These are phyloP conservation scores for Talaromyces sp. DNA, from an alignment of 2,329 filamentous ascomycete genomes.

Conservation along the genomic window DNA sequence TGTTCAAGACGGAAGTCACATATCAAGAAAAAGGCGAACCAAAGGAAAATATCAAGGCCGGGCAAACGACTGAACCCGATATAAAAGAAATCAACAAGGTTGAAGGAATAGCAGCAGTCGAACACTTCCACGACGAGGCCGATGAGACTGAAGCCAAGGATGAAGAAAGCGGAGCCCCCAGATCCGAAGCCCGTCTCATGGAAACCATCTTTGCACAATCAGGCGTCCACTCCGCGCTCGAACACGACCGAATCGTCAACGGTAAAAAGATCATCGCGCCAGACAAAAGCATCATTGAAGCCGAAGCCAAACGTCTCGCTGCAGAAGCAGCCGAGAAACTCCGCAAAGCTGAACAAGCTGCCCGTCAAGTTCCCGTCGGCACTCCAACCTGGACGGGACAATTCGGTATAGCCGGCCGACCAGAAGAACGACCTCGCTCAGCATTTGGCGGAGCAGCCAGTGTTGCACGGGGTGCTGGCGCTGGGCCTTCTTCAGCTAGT, in stretches of 20 bases:
- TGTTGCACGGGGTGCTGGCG: slow-evolving; percentile 33
- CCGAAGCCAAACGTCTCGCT: slow-evolving; percentile 77
- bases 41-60: not conserved
- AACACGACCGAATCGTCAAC: slow-evolving; percentile 88
- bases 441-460: slow-evolving; percentile 40
- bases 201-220: slow-evolving; percentile 83
- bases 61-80: slow-evolving; percentile 28
- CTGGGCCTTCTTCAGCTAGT: slow-evolving; percentile 40
- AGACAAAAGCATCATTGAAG: slow-evolving; percentile 73
- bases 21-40: slow-evolving; percentile 46
- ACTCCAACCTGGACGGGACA: slow-evolving; percentile 93
- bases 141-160: slow-evolving; percentile 16
- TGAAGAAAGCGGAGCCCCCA: slow-evolving; percentile 28
- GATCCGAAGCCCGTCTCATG: slow-evolving; percentile 71
- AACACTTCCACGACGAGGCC: slow-evolving; percentile 58
- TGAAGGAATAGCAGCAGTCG: slow-evolving; percentile 60
- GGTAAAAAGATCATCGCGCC: slow-evolving; percentile 68
- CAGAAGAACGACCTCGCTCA: slow-evolving; percentile 46
- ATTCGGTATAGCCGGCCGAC: slow-evolving; percentile 69
- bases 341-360: slow-evolving; percentile 67
- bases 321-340: slow-evolving; percentile 74
- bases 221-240: slow-evolving; percentile 83
- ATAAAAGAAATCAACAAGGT: slow-evolving; percentile 52
- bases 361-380: slow-evolving; percentile 70
- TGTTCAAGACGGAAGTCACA: slow-evolving; percentile 81